Conservation (phyloP, 2,329 filamentous ascomycete genomes). For the Nemania bipapillata region DNA sequence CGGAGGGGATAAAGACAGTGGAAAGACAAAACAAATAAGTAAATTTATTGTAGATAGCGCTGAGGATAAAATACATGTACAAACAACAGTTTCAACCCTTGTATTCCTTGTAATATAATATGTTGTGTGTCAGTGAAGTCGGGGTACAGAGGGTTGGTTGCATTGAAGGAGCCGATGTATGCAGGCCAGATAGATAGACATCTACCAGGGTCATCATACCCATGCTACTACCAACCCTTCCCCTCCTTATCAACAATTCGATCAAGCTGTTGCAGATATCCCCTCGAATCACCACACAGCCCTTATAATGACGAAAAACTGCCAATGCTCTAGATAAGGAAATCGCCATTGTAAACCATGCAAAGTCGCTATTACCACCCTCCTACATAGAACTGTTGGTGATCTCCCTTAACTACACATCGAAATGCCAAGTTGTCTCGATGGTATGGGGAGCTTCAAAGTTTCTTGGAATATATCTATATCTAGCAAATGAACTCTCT, state of each 20-base stretch:
- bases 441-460: not conserved
- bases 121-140: not conserved
- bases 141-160: not conserved
- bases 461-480: slow-evolving; percentile 13
- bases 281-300: not conserved
- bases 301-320: not conserved
- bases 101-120: not conserved
- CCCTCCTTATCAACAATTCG: slow-evolving; percentile 8
- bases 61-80: too few species aligned
- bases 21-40: too few species aligned
- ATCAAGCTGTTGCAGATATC: not conserved
- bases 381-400: not conserved
- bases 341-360: not conserved
- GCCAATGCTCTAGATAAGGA: slow-evolving; percentile 11
- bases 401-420: not conserved
- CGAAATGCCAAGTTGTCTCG: not conserved
- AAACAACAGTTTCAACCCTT: too few species aligned
- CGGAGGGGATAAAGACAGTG: too few species aligned
- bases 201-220: not conserved
- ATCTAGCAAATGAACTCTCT: slow-evolving; percentile 26
- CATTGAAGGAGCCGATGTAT: not conserved
- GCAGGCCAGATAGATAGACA: not conserved
- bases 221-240: not conserved
- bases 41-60: too few species aligned
- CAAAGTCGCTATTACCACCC: slow-evolving; percentile 3